Conservation (phyloP, 192 early-diverging fungal genomes). For the Entomortierella lignicola region DNA sequence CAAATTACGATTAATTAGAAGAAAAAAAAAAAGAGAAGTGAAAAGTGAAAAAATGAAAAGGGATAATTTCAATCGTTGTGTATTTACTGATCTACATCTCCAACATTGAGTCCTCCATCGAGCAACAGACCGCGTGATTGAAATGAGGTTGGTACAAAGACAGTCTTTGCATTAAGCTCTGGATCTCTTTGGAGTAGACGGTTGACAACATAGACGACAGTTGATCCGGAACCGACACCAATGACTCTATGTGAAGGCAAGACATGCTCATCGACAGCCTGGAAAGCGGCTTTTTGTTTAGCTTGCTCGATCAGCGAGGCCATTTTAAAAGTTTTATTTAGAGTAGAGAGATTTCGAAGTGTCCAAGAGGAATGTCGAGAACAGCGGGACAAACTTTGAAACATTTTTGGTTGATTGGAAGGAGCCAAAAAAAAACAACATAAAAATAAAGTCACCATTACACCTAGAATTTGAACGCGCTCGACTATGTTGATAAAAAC, state of each 20-base stretch:
- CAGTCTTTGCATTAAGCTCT: conserved; percentile 73
- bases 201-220: conserved; percentile 89
- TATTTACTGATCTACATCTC: conserved; percentile 78
- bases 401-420: no score
- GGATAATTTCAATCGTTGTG: no score
- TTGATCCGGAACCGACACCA: conserved; percentile 89
- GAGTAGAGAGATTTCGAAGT: neutral
- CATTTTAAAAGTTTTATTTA: conserved; percentile 11
- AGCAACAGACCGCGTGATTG: conserved; percentile 88
- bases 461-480: no score
- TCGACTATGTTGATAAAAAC: no score
- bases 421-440: no score
- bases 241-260: conserved; percentile 73
- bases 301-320: conserved; percentile 71
- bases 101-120: conserved; percentile 84
- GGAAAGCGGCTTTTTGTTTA: conserved; percentile 88
- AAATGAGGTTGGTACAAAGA: conserved; percentile 94
- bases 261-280: conserved; percentile 92
- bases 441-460: no score
- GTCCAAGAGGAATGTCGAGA: neutral
- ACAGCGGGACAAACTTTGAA: no score
- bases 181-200: conserved; percentile 75
- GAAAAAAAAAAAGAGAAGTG: conserved; percentile 11
- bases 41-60: conserved; percentile 5
- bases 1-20: neutral